Conservation (phyloP, 805 yeast species). For the Metschnikowia continentalis region DNA sequence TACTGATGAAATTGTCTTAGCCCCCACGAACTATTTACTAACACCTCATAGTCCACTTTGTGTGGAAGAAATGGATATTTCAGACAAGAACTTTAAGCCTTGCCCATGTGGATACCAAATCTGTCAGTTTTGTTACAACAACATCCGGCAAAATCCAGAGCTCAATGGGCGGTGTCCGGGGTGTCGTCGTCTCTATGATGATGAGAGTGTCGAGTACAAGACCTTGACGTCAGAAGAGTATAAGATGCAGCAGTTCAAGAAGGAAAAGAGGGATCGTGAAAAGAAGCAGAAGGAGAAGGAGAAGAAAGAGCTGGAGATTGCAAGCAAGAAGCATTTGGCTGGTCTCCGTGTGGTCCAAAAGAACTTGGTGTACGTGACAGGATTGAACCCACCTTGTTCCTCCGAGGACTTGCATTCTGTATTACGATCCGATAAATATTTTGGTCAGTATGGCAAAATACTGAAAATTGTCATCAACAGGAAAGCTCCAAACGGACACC, state of each 20-base stretch:
- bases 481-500: conserved; percentile 46
- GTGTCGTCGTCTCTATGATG: conserved; percentile 91
- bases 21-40: conserved; percentile 15
- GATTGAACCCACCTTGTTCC: conserved; percentile 79
- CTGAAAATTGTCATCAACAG: conserved; percentile 90
- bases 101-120: conserved; percentile 99
- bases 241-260: conserved; percentile 75
- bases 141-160: conserved; percentile 92
- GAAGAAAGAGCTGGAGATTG: conserved; percentile 82
- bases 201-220: conserved; percentile 85
- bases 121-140: conserved; percentile 97
- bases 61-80: conserved; percentile 95
- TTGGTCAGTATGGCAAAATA: conserved; percentile 98
- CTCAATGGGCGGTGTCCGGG: conserved; percentile 96
- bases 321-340: conserved; percentile 81
- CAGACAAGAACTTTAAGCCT: conserved; percentile 96
- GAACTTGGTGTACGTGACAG: conserved; percentile 93
- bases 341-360: conserved; percentile 98
- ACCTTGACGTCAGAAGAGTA: conserved; percentile 81
- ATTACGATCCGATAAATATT: conserved; percentile 84
- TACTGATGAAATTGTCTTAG: background rate
- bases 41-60: conserved; percentile 69
- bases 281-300: conserved; percentile 86
- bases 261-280: conserved; percentile 76
- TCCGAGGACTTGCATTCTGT: conserved; percentile 81